phyloP scores from a whole-genome alignment of 352 stramenopile species.

The Salisapilia sapeloensis region DNA sequence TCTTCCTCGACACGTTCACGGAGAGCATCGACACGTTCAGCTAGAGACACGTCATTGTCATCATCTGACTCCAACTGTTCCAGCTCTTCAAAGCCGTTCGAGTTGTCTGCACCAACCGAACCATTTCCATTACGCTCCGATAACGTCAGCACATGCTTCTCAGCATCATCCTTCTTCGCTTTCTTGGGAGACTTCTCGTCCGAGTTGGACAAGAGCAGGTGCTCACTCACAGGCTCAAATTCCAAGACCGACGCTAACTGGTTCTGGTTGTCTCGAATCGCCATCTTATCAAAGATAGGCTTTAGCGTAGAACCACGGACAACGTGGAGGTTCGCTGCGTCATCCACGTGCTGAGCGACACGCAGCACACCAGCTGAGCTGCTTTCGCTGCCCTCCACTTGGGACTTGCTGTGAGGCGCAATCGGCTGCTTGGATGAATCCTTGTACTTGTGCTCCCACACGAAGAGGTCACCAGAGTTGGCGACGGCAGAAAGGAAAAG shows the following conservation, averaged over 20 bases:
- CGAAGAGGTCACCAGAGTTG: constrained; percentile 37
- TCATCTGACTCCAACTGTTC: constrained; percentile 20
- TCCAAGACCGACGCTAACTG: constrained; percentile 33
- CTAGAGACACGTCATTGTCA: constrained; percentile 45
- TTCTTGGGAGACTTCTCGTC: constrained; percentile 32
- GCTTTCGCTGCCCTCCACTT: constrained; percentile 8
- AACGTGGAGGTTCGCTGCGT: constrained; percentile 21
- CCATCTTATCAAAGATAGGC: constrained; percentile 58
- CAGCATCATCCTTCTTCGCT: constrained; percentile 20
- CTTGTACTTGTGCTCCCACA: constrained; percentile 62
- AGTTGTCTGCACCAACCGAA: constrained; percentile 44
- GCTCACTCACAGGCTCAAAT: constrained; percentile 43
- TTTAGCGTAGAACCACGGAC: constrained; percentile 58
- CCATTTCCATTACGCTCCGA: constrained; percentile 35
- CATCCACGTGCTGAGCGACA: constrained; percentile 9
- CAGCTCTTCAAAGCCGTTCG: constrained; percentile 38
- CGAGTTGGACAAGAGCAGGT: constrained; percentile 34
- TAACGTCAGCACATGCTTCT: constrained; percentile 51
- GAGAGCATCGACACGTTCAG: constrained; percentile 57
- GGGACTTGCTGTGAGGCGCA: constrained; percentile 19
- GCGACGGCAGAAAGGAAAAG: constrained; percentile 42
- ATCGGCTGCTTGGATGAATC: constrained; percentile 43
- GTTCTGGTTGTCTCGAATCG: constrained; percentile 32
- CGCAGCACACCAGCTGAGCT: constrained; percentile 26
- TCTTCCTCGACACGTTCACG: constrained; percentile 60